These are phyloP conservation scores for Starmerella ratchasimensis DNA, from an alignment of 805 yeast species.

Conservation along the genomic window DNA sequence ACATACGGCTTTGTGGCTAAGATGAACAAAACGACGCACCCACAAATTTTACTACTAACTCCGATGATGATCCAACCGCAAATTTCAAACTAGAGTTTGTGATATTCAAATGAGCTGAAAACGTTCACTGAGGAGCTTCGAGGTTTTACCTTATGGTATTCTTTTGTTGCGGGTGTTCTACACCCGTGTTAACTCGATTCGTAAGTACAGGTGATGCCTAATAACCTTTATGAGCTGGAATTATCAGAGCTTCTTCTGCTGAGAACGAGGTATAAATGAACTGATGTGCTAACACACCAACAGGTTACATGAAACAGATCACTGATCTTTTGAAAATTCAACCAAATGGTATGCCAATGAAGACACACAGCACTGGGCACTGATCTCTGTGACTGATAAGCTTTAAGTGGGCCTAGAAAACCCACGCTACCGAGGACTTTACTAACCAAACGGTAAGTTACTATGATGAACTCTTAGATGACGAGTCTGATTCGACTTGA, in stretches of 20 bases:
- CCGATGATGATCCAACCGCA: conserved; percentile 35
- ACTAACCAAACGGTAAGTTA: conserved; percentile 21
- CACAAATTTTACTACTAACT: conserved; percentile 6
- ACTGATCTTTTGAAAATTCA: not conserved
- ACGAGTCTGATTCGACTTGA: conserved; percentile 99
- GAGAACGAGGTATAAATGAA: conserved; percentile 42
- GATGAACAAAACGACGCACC: not conserved
- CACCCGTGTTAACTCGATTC: conserved; percentile 2
- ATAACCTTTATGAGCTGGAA: conserved; percentile 90
- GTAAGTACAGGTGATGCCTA: conserved; percentile 27
- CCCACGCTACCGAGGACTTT: conserved; percentile 68
- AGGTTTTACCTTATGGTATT: not conserved
- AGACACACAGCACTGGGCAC: conserved; percentile 99
- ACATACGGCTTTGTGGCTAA: too few species aligned
- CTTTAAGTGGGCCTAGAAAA: conserved; percentile 97
- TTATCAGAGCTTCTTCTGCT: conserved; percentile 82
- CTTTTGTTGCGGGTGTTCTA: not conserved
- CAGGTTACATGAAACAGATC: not conserved
- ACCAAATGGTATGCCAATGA: conserved; percentile 34
- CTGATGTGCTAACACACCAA: conserved; percentile 20
- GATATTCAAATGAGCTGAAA: conserved; percentile 41
- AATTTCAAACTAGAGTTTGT: conserved; percentile 55
- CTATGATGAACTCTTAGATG: conserved; percentile 58
- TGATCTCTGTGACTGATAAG: conserved; percentile 86
- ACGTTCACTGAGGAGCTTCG: conserved; percentile 21